phyloP scores from a whole-genome alignment of 495 filamentous ascomycete species.

The Tricharina praecox region DNA sequence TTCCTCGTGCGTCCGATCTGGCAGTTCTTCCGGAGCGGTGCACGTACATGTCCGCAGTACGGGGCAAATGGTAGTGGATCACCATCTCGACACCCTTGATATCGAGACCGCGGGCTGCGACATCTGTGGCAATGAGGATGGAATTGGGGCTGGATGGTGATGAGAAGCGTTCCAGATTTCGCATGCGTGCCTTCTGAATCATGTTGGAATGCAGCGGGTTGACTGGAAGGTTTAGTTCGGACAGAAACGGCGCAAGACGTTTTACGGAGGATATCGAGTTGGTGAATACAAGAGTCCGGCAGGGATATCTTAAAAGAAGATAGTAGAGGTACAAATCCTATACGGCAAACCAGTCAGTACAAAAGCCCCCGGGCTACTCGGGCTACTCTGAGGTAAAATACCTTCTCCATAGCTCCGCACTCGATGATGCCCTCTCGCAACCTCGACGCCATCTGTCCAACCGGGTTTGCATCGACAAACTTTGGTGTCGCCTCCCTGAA shows the following conservation, averaged over 20 bases:
- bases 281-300: constrained; percentile 72
- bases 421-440: constrained; percentile 83
- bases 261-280: constrained; percentile 91
- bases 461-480: constrained; percentile 80
- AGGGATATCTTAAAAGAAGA: constrained; percentile 65
- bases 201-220: constrained; percentile 78
- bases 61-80: constrained; percentile 87
- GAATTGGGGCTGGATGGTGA: constrained; percentile 38
- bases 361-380: too few relatives aligned
- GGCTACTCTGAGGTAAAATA: constrained; percentile 21
- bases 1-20: constrained; percentile 56
- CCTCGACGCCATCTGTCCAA: constrained; percentile 61
- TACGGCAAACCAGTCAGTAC: constrained; percentile 6
- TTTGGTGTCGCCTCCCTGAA: constrained; percentile 70
- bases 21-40: constrained; percentile 92
- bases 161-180: constrained; percentile 82
- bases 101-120: constrained; percentile 90
- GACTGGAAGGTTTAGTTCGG: constrained; percentile 62
- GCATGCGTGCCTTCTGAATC: constrained; percentile 88
- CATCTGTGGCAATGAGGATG: constrained; percentile 84
- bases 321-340: constrained; percentile 87
- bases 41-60: constrained; percentile 81
- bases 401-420: constrained; percentile 84
- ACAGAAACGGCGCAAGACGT: constrained; percentile 67
- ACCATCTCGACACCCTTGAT: constrained; percentile 76